Evolutionary conservation across 2,329 filamentous ascomycete species (phyloP).

Genomic region (Exophiala aquamarina): DNA sequence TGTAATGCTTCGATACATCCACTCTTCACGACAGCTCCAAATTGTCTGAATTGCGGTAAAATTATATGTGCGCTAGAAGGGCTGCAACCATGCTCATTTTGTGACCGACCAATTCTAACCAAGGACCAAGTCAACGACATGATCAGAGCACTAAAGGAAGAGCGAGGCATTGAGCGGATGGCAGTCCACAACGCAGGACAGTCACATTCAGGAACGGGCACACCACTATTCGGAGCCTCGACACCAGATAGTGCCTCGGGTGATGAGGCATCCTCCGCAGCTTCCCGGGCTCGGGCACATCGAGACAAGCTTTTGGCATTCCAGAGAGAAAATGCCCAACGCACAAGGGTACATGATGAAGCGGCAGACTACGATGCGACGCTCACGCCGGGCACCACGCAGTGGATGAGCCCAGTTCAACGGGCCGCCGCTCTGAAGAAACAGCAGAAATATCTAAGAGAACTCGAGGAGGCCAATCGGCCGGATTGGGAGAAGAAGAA

Average conservation of each 20-base stretch:
- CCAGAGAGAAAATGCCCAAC: slow-evolving; percentile 79
- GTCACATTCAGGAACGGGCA: slow-evolving; percentile 38
- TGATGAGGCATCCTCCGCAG: slow-evolving; percentile 30
- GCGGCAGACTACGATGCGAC: slow-evolving; percentile 69
- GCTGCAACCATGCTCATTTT: slow-evolving; percentile 90
- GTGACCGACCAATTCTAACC: slow-evolving; percentile 71
- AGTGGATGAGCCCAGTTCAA: slow-evolving; percentile 84
- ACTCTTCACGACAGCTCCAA: slow-evolving; percentile 85
- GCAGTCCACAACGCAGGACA: slow-evolving; percentile 71
- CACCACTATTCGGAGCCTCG: slow-evolving; percentile 32
- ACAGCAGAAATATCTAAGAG: slow-evolving; percentile 78
- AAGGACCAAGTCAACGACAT: slow-evolving; percentile 77
- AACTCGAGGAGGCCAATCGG: slow-evolving; percentile 81
- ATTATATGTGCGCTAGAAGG: slow-evolving; percentile 94
- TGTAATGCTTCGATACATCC: slow-evolving; percentile 88
- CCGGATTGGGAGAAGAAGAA: slow-evolving; percentile 88
- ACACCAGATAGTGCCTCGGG: slow-evolving; percentile 34
- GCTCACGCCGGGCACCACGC: slow-evolving; percentile 60
- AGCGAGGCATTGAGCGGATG: slow-evolving; percentile 85
- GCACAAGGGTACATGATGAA: slow-evolving; percentile 85
- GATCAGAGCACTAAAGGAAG: slow-evolving; percentile 77
- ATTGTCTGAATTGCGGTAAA: slow-evolving; percentile 89
- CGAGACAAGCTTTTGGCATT: slow-evolving; percentile 78
- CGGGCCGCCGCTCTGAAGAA: slow-evolving; percentile 78
- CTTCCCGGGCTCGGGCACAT: slow-evolving; percentile 58